Base-by-base conservation (phyloP, 257 asterid genomes). In the Verbena officinalis region DNA sequence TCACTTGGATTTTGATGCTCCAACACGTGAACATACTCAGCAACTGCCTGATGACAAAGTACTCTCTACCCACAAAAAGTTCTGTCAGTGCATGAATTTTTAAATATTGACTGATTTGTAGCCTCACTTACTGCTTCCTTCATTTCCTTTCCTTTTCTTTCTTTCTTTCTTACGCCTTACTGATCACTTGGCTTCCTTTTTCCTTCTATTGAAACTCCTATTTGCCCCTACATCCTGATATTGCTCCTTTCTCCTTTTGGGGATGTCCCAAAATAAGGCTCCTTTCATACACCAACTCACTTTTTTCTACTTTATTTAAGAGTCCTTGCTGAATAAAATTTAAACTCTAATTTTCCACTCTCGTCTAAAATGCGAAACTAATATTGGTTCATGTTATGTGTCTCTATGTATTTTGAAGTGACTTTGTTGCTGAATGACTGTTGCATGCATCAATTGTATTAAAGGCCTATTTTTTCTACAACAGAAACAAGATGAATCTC, bases 1-100 rank as follows among this genome's bases (percentile, higher is more conserved):
- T 64, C 99, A 94, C 89, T 83, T 94, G 86, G 99, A 94, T 80
- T 94, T 94, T 80, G 99, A 94, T 86, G 99, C 99, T 60, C 93
- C 99, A 56, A 94, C 99, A 8, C 95, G 99, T 24, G 99, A 94
- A 79, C 88, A 83, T 68, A 82, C 89, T 60, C 99, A 88, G 51
- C 96, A 46, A 78, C 78, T 88, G 78, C 92, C 86, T 55, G 97
- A 88, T 80, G 99, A 94, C 79, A 94, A 81, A 58, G 99, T 94
- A 90, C 48, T 60, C 59, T 50, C 75, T 75, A 59, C 50, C 56
- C 71, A 67, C 64, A 48, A 67, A 27, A 58, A 33, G 3, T 68
- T 70, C 55, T 51, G 42, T 55, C 64, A 62, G 23, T 80, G 77
- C 81, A 65, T 71, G 64, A 53, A 56, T 55, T 53, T 21, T n/a